Base-by-base conservation (phyloP, 148 eudicot genomes). In the Rhododendron ovatum region DNA sequence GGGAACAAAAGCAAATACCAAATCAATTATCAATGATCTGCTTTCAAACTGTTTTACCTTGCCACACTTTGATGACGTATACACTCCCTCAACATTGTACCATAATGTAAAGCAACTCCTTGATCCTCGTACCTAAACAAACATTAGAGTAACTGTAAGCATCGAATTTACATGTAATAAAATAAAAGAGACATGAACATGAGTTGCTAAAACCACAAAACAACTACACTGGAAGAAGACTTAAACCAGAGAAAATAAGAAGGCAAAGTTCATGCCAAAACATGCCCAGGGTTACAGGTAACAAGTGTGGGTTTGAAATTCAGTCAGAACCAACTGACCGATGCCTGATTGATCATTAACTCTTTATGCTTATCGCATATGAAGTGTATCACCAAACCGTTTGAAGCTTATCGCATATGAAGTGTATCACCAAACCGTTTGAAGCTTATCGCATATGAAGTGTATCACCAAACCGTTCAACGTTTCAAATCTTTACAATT, bases 41-140 rank as follows among this genome's bases (percentile, higher is more conserved):
- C 69, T 53, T 55, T 55, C 59, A 50, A 33, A 53, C 7, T 47
- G 80, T 91, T 79, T 91, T 86, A 98, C 99, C 93, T 93, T 18
- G 99, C 99, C 84, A 98, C 98, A 91, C 89, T 93, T 88, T 98
- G 99, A 89, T 98, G 99, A 55, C 99, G 98, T 85, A 98, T 98
- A 88, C 99, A 98, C 86, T 98, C 99, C 92, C 98, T 98, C 87
- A 98, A 87, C 99, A 98, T 98, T 78, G 98, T 91, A 63, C 98
- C 96, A 90, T 95, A 97, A 86, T 97, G 98, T 85, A 97, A 89
- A n/a, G 98, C 98, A 96, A 97, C 90, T 73, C 94, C 98, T 55
- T 94, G 51, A 83, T 93, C 90, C 82, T 94, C 99, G 78, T 97
- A 97, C 47, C 99, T 95, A 73, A 83, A 84, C 79, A 61, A 84